Conservation (phyloP, 1,284 basidiomycete genomes). For the Singerocomus rubriflavus region DNA sequence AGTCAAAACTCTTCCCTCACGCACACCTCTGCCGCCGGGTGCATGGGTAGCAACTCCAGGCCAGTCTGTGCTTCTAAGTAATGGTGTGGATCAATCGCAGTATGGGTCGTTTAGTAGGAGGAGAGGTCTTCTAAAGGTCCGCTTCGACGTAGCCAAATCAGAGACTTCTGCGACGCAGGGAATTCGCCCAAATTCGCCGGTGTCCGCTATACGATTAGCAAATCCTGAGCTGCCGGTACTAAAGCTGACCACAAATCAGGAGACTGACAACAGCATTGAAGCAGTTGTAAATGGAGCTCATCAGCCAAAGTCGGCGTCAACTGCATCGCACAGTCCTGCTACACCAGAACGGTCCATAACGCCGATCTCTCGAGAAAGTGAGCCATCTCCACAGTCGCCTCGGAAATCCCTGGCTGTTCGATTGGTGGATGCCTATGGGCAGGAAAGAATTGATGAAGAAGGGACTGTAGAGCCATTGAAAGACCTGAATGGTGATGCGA, state of each 20-base stretch:
- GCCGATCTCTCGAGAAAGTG: conserved; percentile 21
- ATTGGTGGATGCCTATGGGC: conserved; percentile 57
- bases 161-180: conserved; percentile 40
- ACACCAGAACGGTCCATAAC: conserved; percentile 23
- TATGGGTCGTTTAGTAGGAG: conserved; percentile 33
- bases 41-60: conserved; percentile 66
- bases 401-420: conserved; percentile 52
- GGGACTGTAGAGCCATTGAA: background rate
- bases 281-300: conserved; percentile 1
- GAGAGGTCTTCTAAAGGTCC: conserved; percentile 54
- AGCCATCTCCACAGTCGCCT: conserved; percentile 36
- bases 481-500: conserved; percentile 9
- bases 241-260: background rate
- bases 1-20: conserved; percentile 41
- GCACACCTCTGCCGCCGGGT: conserved; percentile 70
- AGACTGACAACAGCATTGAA: background rate
- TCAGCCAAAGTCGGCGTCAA: background rate
- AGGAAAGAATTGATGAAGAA: conserved; percentile 31
- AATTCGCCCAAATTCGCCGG: conserved; percentile 21
- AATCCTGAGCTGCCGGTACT: conserved; percentile 22
- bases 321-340: conserved; percentile 10
- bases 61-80: conserved; percentile 22
- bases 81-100: conserved; percentile 28
- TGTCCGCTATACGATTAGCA: conserved; percentile 27
- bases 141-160: conserved; percentile 56